Conservation (phyloP, 352 stramenopile species). For the Pythium sukuiense region DNA sequence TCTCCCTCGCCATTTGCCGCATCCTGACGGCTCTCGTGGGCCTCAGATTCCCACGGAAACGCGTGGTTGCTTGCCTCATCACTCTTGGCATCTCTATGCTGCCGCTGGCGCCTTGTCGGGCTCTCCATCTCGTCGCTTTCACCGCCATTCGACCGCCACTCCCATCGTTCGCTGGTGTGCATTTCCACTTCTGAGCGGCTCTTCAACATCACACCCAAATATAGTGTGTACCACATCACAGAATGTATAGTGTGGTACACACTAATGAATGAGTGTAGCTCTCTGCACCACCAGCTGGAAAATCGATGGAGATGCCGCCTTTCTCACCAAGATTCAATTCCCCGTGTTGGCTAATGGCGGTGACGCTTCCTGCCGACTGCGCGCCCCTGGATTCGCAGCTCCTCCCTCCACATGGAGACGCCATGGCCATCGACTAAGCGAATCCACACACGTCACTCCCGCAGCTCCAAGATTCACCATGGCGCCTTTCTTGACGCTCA, state of each 20-base stretch:
- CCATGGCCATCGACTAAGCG: constrained; percentile 1
- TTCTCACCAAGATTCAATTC: not conserved
- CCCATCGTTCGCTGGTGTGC: not conserved
- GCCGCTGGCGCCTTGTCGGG: not conserved
- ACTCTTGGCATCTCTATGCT: not conserved
- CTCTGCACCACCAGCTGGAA: too few species aligned
- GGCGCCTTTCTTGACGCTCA: too few species aligned
- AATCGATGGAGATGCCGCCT: too few species aligned
- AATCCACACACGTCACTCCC: not conserved
- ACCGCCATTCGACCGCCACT: not conserved
- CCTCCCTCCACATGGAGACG: too few species aligned
- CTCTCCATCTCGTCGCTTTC: not conserved
- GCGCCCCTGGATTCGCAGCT: not conserved
- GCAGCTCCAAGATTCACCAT: too few species aligned
- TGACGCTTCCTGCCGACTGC: not conserved
- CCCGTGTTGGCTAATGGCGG: not conserved
- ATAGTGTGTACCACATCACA: not conserved
- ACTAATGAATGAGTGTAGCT: too few species aligned
- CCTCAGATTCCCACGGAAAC: not conserved
- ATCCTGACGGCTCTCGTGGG: not conserved
- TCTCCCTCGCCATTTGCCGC: not conserved
- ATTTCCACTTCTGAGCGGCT: not conserved
- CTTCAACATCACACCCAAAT: constrained; percentile 1
- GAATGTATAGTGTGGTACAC: too few species aligned
- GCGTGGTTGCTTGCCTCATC: too few species aligned